Conservation (phyloP, 2,329 filamentous ascomycete species). For the Coniochaeta sp. region DNA sequence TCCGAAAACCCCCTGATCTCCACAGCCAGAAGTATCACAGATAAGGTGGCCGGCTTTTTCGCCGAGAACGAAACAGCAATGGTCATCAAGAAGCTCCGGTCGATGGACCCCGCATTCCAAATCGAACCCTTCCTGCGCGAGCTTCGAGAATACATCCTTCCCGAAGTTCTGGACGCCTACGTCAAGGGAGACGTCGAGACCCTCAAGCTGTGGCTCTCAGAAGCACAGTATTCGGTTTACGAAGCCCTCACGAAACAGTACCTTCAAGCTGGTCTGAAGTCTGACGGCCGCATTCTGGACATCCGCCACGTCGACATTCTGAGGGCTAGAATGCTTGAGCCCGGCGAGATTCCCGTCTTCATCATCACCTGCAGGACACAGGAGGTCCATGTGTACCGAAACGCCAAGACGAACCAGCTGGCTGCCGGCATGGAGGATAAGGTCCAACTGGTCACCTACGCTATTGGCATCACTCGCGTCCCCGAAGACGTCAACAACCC, state of each 20-base stretch:
- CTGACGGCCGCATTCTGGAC: constrained; percentile 89
- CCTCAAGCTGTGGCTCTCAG: constrained; percentile 90
- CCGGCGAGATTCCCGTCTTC: constrained; percentile 87
- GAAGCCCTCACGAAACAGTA: constrained; percentile 96
- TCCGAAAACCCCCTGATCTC: constrained; percentile 94
- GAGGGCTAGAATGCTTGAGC: constrained; percentile 71
- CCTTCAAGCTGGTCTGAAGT: constrained; percentile 84
- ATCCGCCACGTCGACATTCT: constrained; percentile 90
- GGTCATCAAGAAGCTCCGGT: constrained; percentile 96
- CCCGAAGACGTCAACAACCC: constrained; percentile 95
- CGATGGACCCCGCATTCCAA: constrained; percentile 93
- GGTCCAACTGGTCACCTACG: constrained; percentile 96
- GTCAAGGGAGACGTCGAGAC: constrained; percentile 88
- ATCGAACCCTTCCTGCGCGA: constrained; percentile 91
- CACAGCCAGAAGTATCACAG: constrained; percentile 88
- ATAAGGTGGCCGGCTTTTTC: constrained; percentile 90
- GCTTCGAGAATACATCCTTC: constrained; percentile 94
- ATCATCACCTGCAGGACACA: constrained; percentile 95
- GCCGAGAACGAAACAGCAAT: constrained; percentile 96
- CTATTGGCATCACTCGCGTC: constrained; percentile 88
- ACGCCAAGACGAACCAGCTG: constrained; percentile 80
- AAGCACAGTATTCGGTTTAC: constrained; percentile 94
- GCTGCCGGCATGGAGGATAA: constrained; percentile 98
- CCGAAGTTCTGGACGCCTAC: constrained; percentile 94
- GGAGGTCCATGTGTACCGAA: constrained; percentile 94